Conservation (phyloP, 495 filamentous ascomycete genomes). For the Neurospora hispaniola region DNA sequence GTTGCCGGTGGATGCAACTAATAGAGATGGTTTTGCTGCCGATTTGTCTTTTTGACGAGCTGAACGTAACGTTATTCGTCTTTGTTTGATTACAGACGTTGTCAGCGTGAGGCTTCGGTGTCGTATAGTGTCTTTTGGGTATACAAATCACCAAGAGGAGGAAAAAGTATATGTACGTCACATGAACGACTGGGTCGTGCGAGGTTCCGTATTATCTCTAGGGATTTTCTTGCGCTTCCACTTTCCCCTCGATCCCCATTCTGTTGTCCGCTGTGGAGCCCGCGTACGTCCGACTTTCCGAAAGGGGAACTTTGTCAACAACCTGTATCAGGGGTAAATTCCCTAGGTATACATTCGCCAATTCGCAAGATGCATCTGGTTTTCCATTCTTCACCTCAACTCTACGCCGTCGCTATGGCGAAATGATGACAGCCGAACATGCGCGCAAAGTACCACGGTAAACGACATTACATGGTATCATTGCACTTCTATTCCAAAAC, state of each 20-base stretch:
- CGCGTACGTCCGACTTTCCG: not conserved
- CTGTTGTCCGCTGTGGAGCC: not conserved
- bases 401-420: not conserved
- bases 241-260: not conserved
- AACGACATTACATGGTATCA: not conserved
- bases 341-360: not conserved
- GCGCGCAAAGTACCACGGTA: not conserved
- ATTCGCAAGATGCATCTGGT: not conserved
- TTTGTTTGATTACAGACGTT: not conserved
- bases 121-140: not conserved
- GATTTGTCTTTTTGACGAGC: not conserved
- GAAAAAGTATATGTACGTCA: not conserved
- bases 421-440: not conserved
- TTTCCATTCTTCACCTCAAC: not conserved
- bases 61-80: not conserved
- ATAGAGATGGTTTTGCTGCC: not conserved
- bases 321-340: not conserved
- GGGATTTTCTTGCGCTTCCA: not conserved
- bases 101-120: not conserved
- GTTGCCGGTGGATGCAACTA: not conserved
- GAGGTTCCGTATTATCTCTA: not conserved
- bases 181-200: not conserved
- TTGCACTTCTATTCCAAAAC: not conserved
- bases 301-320: not conserved
- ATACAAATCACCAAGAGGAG: not conserved